A percentile compares a stretch with the other conserved stretches of the same genome.
These are phyloP conservation scores for Arctium lappa DNA, from an alignment of 129 eudicot species.

Conservation along the genomic window DNA sequence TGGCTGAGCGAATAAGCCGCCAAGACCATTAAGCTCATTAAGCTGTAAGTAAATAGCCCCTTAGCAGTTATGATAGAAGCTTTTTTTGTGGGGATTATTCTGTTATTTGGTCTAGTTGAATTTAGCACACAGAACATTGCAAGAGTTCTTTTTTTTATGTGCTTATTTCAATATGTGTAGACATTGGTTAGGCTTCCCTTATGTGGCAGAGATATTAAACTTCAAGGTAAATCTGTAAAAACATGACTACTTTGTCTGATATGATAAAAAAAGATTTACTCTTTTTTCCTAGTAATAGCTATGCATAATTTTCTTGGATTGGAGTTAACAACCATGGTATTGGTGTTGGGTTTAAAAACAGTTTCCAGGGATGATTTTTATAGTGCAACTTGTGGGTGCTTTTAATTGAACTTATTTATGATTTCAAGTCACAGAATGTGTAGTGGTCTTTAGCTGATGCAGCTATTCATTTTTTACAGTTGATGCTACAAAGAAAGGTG, in stretches of 20 bases:
- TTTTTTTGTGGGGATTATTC: neutral
- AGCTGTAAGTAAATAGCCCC: neutral
- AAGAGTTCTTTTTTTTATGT: neutral
- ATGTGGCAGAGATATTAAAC: neutral
- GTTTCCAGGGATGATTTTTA: neutral
- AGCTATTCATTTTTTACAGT: slow-evolving; percentile 6
- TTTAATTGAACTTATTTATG: neutral
- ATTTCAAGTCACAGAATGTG: neutral
- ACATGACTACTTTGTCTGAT: neutral
- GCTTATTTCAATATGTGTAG: neutral
- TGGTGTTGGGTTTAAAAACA: neutral
- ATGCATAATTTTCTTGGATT: too few species aligned
- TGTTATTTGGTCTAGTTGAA: neutral
- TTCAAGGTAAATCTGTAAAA: neutral
- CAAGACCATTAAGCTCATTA: too few species aligned
- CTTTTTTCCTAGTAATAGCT: too few species aligned
- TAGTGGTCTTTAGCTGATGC: neutral
- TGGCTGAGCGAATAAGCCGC: too few species aligned
- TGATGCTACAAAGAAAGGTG: slow-evolving; percentile 59
- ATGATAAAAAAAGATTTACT: too few species aligned
- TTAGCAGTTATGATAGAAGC: neutral
- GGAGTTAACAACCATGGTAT: neutral
- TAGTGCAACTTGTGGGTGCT: neutral
- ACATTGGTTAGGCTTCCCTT: neutral
- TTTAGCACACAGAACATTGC: neutral